These are phyloP conservation scores for Blakeslea trispora DNA, from an alignment of 371 early-diverging fungal species.

Conservation along the genomic window DNA sequence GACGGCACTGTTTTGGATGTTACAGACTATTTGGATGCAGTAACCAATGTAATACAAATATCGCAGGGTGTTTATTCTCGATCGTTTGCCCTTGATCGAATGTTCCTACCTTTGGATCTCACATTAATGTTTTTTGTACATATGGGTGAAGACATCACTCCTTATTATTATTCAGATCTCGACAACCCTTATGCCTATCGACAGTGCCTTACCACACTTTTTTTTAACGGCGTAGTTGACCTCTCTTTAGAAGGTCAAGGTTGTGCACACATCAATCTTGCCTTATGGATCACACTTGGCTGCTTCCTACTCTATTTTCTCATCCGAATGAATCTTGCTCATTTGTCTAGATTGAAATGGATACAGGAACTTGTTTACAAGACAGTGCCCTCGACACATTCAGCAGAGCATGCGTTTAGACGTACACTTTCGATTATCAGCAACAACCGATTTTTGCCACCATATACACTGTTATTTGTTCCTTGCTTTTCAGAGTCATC, in stretches of 20 bases:
- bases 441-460: conserved; percentile 8
- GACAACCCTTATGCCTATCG: conserved; percentile 21
- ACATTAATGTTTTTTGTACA: conserved; percentile 37
- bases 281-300: conserved; percentile 51
- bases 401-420: background rate
- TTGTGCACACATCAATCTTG: conserved; percentile 40
- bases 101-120: conserved; percentile 43
- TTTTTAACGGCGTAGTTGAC: conserved; percentile 36
- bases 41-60: conserved; percentile 38
- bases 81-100: conserved; percentile 41
- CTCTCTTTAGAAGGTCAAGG: conserved; percentile 23
- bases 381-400: background rate
- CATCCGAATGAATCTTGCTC: conserved; percentile 48
- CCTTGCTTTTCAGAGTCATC: conserved; percentile 49
- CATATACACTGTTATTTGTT: conserved; percentile 41
- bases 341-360: conserved; percentile 36
- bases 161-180: conserved; percentile 29
- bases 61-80: conserved; percentile 37
- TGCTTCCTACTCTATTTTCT: conserved; percentile 40
- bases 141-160: conserved; percentile 43
- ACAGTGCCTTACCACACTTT: conserved; percentile 37
- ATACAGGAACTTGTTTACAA: conserved; percentile 33
- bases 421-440: background rate
- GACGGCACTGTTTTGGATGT: conserved; percentile 44
- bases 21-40: conserved; percentile 40